Evolutionary conservation across 1,284 basidiomycete species (phyloP).

Genomic region (Agaricales sp.): DNA sequence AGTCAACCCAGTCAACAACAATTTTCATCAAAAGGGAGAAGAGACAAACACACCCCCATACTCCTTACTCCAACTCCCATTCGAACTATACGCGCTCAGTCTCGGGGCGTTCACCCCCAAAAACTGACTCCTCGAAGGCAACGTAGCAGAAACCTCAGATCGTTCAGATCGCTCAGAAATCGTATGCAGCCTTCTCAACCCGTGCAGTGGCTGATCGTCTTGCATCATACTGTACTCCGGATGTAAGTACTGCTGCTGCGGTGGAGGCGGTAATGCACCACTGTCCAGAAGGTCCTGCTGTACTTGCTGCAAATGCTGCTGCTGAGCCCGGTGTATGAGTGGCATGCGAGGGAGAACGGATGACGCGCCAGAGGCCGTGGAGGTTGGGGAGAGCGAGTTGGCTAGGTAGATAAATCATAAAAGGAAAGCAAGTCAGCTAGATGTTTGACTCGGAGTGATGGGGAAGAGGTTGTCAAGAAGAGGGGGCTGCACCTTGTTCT

Average conservation of each 20-base stretch:
- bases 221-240: no score
- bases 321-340: constrained; percentile 45
- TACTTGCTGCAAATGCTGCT: constrained; percentile 23
- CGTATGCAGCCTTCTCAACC: constrained; percentile 31
- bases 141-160: constrained; percentile 26
- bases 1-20: constrained; percentile 13
- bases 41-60: constrained; percentile 1
- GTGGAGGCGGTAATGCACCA: constrained; percentile 15
- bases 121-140: constrained; percentile 19
- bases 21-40: no score
- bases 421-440: no score
- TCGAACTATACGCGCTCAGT: neutral
- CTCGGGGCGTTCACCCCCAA: constrained; percentile 1
- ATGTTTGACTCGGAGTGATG: no score
- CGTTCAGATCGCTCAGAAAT: constrained; percentile 58
- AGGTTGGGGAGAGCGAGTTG: neutral
- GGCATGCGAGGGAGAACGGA: constrained; percentile 36
- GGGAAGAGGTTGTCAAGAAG: constrained; percentile 12
- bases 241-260: constrained; percentile 7
- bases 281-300: constrained; percentile 17
- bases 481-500: constrained; percentile 9
- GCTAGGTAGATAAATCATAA: no score
- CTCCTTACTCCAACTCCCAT: neutral
- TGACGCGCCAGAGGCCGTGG: neutral
- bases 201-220: neutral